Conservation (phyloP, 371 early-diverging fungal species). For the Entomophthora muscae region DNA sequence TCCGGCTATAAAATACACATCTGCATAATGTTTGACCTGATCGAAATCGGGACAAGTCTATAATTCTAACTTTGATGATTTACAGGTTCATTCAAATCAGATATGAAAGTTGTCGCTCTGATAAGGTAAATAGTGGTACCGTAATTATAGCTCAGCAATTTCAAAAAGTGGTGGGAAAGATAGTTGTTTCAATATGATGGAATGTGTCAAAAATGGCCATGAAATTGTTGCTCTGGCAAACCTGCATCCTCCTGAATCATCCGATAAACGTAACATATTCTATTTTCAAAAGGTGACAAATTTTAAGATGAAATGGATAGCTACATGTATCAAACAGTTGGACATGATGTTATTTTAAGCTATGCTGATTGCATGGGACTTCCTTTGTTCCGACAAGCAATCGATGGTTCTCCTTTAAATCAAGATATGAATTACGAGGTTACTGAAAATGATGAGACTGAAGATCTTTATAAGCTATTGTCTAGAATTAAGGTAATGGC, state of each 20-base stretch:
- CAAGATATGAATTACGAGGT: slow-evolving; percentile 44
- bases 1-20: too few relatives aligned
- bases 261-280: slow-evolving; percentile 34
- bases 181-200: slow-evolving; percentile 91
- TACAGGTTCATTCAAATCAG: too few relatives aligned
- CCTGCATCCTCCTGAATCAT: slow-evolving; percentile 51
- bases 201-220: slow-evolving; percentile 90
- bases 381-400: slow-evolving; percentile 71
- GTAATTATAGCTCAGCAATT: background rate
- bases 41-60: too few relatives aligned
- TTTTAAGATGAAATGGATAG: slow-evolving; percentile 80
- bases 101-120: slow-evolving; percentile 16
- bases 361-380: slow-evolving; percentile 80
- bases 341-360: slow-evolving; percentile 72
- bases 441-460: slow-evolving; percentile 81
- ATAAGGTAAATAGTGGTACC: slow-evolving; percentile 8
- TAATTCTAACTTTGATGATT: too few relatives aligned
- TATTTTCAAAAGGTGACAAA: background rate
- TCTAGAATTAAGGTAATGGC: slow-evolving; percentile 36
- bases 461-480: slow-evolving; percentile 78
- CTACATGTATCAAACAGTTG: slow-evolving; percentile 99
- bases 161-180: slow-evolving; percentile 96
- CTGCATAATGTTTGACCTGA: too few relatives aligned
- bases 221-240: slow-evolving; percentile 89
- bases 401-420: slow-evolving; percentile 50